A percentile compares a stretch with the other conserved stretches of the same genome.
Conservation (phyloP, 1,284 basidiomycete species). For the Leccinum subrobustum region DNA sequence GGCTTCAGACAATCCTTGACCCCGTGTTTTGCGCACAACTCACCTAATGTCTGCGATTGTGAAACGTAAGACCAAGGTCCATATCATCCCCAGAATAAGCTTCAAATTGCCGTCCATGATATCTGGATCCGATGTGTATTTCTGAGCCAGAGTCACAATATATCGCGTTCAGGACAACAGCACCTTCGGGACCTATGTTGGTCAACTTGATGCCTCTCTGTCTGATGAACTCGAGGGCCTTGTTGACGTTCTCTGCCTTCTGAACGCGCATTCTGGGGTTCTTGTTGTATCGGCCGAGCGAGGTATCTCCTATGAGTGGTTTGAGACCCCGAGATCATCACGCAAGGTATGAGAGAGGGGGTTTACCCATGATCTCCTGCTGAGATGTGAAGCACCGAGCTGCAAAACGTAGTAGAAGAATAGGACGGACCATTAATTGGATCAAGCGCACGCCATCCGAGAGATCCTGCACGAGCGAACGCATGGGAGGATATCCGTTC, state of each 20-base stretch:
- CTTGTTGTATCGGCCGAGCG: constrained; percentile 89
- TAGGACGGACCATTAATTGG: constrained; percentile 74
- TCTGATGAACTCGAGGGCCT: constrained; percentile 93
- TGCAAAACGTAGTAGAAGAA: background rate
- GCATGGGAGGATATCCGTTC: constrained; percentile 87
- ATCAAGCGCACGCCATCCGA: constrained; percentile 95
- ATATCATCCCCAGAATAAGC: constrained; percentile 98
- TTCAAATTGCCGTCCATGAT: constrained; percentile 98
- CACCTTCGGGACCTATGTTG: constrained; percentile 95
- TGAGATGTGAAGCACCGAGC: constrained; percentile 3
- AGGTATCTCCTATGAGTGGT: constrained; percentile 68
- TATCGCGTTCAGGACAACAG: background rate
- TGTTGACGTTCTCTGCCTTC: constrained; percentile 97
- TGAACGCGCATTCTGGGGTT: constrained; percentile 91
- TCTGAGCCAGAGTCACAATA: constrained; percentile 8
- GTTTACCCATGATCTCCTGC: constrained; percentile 90
- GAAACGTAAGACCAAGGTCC: constrained; percentile 95
- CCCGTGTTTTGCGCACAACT: constrained; percentile 23
- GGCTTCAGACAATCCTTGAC: constrained; percentile 22
- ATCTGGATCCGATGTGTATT: constrained; percentile 48
- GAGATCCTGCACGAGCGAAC: constrained; percentile 85
- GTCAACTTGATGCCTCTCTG: constrained; percentile 94
- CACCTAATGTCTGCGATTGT: constrained; percentile 98
- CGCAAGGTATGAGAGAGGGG: constrained; percentile 1
- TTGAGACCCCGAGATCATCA: constrained; percentile 11